Conservation (phyloP, 495 filamentous ascomycete genomes). For the Neurospora discreta region DNA sequence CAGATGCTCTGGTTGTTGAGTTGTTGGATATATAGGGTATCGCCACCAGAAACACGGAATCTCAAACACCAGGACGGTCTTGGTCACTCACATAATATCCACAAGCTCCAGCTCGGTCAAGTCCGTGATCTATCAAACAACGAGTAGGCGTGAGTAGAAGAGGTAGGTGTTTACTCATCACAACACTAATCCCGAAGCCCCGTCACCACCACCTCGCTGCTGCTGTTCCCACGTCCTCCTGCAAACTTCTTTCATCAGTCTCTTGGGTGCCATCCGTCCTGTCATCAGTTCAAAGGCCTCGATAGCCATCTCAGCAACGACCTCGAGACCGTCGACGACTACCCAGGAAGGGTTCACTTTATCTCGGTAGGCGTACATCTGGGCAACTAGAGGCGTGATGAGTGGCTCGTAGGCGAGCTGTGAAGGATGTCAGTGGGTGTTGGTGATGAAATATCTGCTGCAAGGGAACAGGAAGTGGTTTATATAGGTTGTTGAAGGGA, state of each 20-base stretch:
- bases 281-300: slow-evolving; percentile 78
- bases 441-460: too few species aligned
- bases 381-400: slow-evolving; percentile 57
- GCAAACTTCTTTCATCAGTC: slow-evolving; percentile 52
- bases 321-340: slow-evolving; percentile 67
- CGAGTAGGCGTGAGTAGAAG: not conserved
- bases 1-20: not conserved
- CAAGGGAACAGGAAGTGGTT: too few species aligned
- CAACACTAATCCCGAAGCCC: not conserved
- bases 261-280: slow-evolving; percentile 64
- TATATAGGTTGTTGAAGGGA: too few species aligned
- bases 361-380: slow-evolving; percentile 45
- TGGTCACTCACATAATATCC: not conserved
- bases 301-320: slow-evolving; percentile 71
- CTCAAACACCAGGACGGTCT: not conserved
- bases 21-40: not conserved
- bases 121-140: not conserved
- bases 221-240: slow-evolving; percentile 31
- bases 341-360: slow-evolving; percentile 59
- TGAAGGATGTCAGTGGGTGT: not conserved
- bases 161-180: not conserved
- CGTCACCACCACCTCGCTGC: slow-evolving; percentile 3
- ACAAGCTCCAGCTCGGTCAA: not conserved
- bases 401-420: slow-evolving; percentile 64
- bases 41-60: not conserved